Conservation (phyloP, 1,284 basidiomycete species). For the Inonotus obliquus region DNA sequence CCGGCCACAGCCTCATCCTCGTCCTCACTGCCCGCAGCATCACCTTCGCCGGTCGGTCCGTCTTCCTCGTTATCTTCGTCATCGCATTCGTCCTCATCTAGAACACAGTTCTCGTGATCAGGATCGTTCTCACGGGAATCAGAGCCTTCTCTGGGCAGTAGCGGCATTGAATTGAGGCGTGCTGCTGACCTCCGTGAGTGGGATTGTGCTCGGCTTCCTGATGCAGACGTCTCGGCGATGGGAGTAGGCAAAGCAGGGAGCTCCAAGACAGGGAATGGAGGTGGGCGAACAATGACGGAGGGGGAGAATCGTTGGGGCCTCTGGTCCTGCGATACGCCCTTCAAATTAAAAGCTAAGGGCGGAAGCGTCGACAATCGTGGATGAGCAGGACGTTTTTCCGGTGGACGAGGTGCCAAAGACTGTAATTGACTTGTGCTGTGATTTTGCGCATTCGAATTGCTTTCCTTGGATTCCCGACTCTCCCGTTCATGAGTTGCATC, state of each 20-base stretch:
- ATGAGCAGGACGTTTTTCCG: slow-evolving; percentile 6
- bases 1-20: slow-evolving; percentile 26
- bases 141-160: slow-evolving; percentile 41
- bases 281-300: slow-evolving; percentile 43
- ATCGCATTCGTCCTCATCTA: slow-evolving; percentile 35
- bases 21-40: slow-evolving; percentile 26
- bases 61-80: slow-evolving; percentile 32
- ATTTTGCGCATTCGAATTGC: background rate
- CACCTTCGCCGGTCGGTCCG: background rate
- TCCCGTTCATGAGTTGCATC: background rate
- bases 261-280: slow-evolving; percentile 45
- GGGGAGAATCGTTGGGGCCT: slow-evolving; percentile 42
- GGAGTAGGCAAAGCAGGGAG: slow-evolving; percentile 40
- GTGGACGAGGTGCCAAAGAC: background rate
- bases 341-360: background rate
- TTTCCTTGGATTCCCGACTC: background rate
- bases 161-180: slow-evolving; percentile 44
- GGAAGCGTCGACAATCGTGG: slow-evolving; percentile 10
- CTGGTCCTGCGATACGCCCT: slow-evolving; percentile 5
- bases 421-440: background rate
- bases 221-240: slow-evolving; percentile 20
- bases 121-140: slow-evolving; percentile 30
- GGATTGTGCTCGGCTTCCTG: background rate
- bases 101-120: slow-evolving; percentile 34
- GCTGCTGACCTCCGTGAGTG: slow-evolving; percentile 22